These are phyloP conservation scores for Thecaphora thlaspeos DNA, from an alignment of 1,284 basidiomycete genomes.

Conservation along the genomic window DNA sequence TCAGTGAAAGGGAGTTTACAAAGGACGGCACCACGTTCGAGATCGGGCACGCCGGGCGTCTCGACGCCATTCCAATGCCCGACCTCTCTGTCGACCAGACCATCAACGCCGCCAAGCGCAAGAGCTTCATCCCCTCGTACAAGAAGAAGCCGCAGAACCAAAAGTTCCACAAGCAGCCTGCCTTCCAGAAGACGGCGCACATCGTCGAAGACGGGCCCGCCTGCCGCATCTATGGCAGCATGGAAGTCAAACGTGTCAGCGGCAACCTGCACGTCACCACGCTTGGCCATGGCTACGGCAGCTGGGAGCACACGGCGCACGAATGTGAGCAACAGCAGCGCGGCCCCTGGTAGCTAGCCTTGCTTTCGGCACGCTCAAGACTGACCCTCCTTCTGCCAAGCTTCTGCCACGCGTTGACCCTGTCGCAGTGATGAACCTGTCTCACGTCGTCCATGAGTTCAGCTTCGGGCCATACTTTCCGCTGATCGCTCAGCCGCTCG, in stretches of 20 bases:
- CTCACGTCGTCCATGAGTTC: slow-evolving; percentile 92
- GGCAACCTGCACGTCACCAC: slow-evolving; percentile 69
- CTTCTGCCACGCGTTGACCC: no score
- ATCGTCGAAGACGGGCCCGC: slow-evolving; percentile 62
- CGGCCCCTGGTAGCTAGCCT: no score
- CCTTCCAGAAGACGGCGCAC: slow-evolving; percentile 54
- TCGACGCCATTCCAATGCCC: slow-evolving; percentile 60
- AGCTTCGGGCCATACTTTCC: slow-evolving; percentile 96
- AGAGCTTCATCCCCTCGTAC: slow-evolving; percentile 17
- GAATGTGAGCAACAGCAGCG: slow-evolving; percentile 67
- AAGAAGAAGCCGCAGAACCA: slow-evolving; percentile 24
- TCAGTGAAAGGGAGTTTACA: slow-evolving; percentile 73
- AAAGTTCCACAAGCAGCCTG: slow-evolving; percentile 63
- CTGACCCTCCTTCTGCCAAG: no score
- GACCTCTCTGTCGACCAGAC: slow-evolving; percentile 44
- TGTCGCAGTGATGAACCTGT: slow-evolving; percentile 83
- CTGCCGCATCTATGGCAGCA: slow-evolving; percentile 80
- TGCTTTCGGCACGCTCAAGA: no score
- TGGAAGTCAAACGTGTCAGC: slow-evolving; percentile 85
- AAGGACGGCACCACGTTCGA: slow-evolving; percentile 78
- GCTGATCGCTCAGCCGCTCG: slow-evolving; percentile 88
- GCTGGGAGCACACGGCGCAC: slow-evolving; percentile 82
- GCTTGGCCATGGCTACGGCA: slow-evolving; percentile 88
- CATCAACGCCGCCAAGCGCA: slow-evolving; percentile 25
- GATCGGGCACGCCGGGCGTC: slow-evolving; percentile 72